Conservation (phyloP, 768 basidiomycete genomes). For the Porphyrellus cyaneotinctus region DNA sequence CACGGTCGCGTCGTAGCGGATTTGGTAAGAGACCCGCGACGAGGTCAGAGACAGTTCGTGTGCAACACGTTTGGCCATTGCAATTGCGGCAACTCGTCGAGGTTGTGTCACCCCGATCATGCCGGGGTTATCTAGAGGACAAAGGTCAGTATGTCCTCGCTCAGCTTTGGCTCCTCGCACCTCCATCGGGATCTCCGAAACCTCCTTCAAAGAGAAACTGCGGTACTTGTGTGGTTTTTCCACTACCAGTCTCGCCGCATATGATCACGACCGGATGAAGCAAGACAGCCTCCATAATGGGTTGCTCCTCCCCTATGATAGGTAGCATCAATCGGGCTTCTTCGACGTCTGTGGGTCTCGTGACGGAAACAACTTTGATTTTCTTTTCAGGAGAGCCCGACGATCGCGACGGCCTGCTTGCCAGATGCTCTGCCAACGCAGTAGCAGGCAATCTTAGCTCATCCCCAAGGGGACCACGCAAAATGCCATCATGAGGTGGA, state of each 20-base stretch:
- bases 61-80: conserved; percentile 92
- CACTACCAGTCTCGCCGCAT: conserved; percentile 94
- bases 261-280: conserved; percentile 71
- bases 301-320: conserved; percentile 89
- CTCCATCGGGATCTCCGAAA: conserved; percentile 78
- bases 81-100: conserved; percentile 93
- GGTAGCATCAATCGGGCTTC: conserved; percentile 78
- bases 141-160: conserved; percentile 2
- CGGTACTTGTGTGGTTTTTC: conserved; percentile 97
- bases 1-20: conserved; percentile 93
- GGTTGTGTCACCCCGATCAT: conserved; percentile 99
- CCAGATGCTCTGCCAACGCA: conserved; percentile 50
- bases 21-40: conserved; percentile 89
- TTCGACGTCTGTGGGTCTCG: conserved; percentile 65
- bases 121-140: conserved; percentile 79
- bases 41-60: conserved; percentile 83
- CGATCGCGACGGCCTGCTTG: conserved; percentile 2
- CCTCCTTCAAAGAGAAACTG: conserved; percentile 98
- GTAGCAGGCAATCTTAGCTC: conserved; percentile 64
- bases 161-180: conserved; percentile 39
- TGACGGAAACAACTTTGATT: conserved; percentile 49
- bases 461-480: conserved; percentile 80
- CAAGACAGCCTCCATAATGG: conserved; percentile 87
- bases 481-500: conserved; percentile 33
- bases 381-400: conserved; percentile 18